Conservation (phyloP, 495 filamentous ascomycete genomes). For the Neurospora tetrasperma region DNA sequence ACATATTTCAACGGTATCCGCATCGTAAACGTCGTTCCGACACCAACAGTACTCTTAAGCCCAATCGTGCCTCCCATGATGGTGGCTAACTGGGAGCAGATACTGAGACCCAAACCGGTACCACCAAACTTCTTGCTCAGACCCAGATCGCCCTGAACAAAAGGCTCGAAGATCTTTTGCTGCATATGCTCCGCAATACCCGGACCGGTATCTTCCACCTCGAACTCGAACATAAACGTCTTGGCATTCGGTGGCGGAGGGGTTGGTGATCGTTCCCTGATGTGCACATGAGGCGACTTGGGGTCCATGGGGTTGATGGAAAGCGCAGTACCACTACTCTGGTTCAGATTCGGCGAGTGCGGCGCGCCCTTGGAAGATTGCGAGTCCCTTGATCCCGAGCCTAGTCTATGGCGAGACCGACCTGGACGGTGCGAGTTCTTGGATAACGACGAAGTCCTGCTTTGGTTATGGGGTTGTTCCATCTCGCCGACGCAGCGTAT, state of each 20-base stretch:
- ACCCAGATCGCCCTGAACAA: constrained; percentile 82
- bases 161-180: constrained; percentile 81
- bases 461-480: constrained; percentile 27
- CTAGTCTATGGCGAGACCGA: constrained; percentile 31
- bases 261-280: constrained; percentile 47
- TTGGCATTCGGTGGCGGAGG: constrained; percentile 50
- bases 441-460: constrained; percentile 41
- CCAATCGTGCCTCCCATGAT: constrained; percentile 73
- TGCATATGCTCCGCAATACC: constrained; percentile 75
- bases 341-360: constrained; percentile 16
- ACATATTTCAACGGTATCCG: constrained; percentile 72
- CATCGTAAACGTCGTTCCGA: constrained; percentile 75
- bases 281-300: constrained; percentile 38
- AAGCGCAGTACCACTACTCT: constrained; percentile 36
- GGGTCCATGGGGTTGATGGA: constrained; percentile 50
- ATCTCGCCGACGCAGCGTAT: constrained; percentile 61
- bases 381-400: constrained; percentile 40
- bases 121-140: constrained; percentile 85
- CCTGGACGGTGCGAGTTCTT: constrained; percentile 31
- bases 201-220: constrained; percentile 81
- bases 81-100: constrained; percentile 73
- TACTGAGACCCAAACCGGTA: constrained; percentile 82
- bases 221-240: constrained; percentile 66
- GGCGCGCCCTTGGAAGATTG: constrained; percentile 29
- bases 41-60: constrained; percentile 60